Base-by-base conservation (phyloP, 2,329 filamentous ascomycete genomes). In the Aspergillus sp. region DNA sequence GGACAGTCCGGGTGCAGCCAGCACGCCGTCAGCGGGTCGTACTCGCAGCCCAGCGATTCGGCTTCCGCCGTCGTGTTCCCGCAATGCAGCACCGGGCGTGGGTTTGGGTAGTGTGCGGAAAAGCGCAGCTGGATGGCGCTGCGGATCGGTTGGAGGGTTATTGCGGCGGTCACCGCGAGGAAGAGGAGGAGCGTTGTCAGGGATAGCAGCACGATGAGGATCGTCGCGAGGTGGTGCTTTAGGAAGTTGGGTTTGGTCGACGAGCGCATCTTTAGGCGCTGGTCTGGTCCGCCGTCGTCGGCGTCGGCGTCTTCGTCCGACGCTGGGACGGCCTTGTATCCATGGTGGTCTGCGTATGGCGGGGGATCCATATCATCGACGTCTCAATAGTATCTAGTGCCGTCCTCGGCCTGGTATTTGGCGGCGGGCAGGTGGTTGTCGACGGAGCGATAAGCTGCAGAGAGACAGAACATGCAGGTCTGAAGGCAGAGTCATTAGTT, bases 1-100 rank as follows among this genome's bases (percentile, higher is more conserved):
- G 40, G 38, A 12, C 40, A 43, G 17, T 41, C 24, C n/a, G 29
- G 24, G 29, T 41, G 40, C n/a, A 43, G 22, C 38, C 40, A 43
- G 29, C 40, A 43, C 16, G 38, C 38, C 5, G 40, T 29, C 14
- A 43, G 33, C 12, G 40, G 35, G 19, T 43, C 40, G 30, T 41
- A 43, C 7, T 28, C 33, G 24, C 40, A 43, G 19, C 40, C 40
- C 8, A 29, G 33, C 2, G 19, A 24, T 31, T 37, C 27, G 5
- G 40, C 40, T 6, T 43, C 40, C 2, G 29, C 16, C 4, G 37
- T 41, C 5, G 40, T 41, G 16, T 43, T 41, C 2, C 40, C 40
- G 26, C 40, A 43, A 2, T 33, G 26, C 7, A 41, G 37, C 4
- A 29, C 11, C 24, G 19, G 19, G 19, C 19, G 19, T n/a, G n/a